A percentile compares a stretch with the other conserved stretches of the same genome.
phyloP scores from a whole-genome alignment of 2,329 filamentous ascomycete genomes.

The Grosmannia huntii region DNA sequence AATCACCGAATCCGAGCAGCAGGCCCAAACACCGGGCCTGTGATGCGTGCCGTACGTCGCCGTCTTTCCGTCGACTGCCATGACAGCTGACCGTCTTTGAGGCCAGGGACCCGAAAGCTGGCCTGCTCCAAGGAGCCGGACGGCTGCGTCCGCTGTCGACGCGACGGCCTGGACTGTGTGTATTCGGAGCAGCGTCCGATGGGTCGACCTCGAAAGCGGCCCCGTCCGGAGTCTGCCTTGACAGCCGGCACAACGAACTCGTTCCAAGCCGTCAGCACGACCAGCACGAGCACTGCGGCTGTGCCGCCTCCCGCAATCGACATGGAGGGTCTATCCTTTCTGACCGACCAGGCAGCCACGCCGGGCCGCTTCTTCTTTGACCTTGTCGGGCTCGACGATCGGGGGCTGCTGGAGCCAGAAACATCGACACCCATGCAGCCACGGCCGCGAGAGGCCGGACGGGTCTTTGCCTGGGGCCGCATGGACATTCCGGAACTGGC shows the following conservation, averaged over 20 bases:
- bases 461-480: not conserved
- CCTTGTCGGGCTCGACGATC: not conserved
- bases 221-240: conserved; percentile 17
- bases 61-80: not conserved
- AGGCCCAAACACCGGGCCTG: conserved; percentile 45
- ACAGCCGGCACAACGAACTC: not conserved
- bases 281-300: not conserved
- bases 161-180: conserved; percentile 43
- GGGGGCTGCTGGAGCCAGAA: not conserved
- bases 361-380: not conserved
- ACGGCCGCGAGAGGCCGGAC: not conserved
- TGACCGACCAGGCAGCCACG: not conserved
- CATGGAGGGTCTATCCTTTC: not conserved
- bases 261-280: not conserved
- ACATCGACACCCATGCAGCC: not conserved
- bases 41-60: conserved; percentile 50
- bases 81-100: not conserved
- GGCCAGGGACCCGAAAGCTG: conserved; percentile 46
- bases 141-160: conserved; percentile 45
- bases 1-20: not conserved
- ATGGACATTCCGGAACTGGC: not conserved
- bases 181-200: conserved; percentile 55
- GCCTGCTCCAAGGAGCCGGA: conserved; percentile 50
- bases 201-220: conserved; percentile 50
- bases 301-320: not conserved